A percentile compares a stretch with the other conserved stretches of the same genome.
These are phyloP conservation scores for Monilinia fructigena DNA, from an alignment of 2,329 filamentous ascomycete species.

Conservation along the genomic window DNA sequence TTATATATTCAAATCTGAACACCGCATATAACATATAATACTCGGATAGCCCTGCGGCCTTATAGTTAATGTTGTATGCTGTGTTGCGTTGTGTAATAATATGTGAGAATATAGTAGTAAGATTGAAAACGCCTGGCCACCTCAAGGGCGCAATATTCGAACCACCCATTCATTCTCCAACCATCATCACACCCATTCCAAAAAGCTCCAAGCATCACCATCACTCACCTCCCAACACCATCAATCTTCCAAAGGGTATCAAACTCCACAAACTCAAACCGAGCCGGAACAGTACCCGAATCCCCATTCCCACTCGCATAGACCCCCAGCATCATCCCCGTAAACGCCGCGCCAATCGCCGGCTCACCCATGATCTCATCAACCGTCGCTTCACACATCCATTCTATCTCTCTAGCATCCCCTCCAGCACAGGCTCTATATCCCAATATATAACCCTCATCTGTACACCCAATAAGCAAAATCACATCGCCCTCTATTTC, in stretches of 20 bases:
- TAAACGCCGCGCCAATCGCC: conserved; percentile 1
- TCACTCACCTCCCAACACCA: too few species aligned
- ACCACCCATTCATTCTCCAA: too few species aligned
- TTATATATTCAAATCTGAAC: too few species aligned
- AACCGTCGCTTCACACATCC: conserved; percentile 9
- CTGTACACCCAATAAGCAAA: not conserved
- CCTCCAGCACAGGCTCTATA: not conserved
- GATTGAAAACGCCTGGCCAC: too few species aligned
- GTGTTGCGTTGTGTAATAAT: too few species aligned
- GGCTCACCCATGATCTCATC: conserved; percentile 11
- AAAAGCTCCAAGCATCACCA: too few species aligned
- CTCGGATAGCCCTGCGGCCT: too few species aligned
- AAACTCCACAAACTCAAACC: conserved; percentile 2
- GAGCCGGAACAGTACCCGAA: not conserved
- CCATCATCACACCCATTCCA: too few species aligned
- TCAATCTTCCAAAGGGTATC: not conserved
- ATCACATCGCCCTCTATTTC: not conserved
- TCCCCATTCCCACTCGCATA: conserved; percentile 10
- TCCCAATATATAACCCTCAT: not conserved
- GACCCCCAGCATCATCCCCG: conserved; percentile 14
- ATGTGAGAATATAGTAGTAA: too few species aligned
- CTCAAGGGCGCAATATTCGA: too few species aligned
- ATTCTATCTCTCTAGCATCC: not conserved
- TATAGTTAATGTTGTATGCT: too few species aligned
- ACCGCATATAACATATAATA: too few species aligned